phyloP scores from a whole-genome alignment of 129 eudicot species.

The Escallonia rubra region DNA sequence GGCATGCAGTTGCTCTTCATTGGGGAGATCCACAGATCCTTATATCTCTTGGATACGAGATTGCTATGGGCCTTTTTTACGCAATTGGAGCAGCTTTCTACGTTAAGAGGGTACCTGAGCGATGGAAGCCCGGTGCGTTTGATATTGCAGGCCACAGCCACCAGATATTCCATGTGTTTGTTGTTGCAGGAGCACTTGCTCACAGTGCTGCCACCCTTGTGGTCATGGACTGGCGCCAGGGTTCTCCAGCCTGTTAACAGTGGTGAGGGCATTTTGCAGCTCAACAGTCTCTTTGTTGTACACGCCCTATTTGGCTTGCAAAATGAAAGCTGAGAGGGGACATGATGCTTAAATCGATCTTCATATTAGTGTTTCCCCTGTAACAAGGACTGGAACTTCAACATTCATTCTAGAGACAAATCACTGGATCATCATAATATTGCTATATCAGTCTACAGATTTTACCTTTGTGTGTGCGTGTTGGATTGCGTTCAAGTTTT shows the following conservation, averaged over 20 bases:
- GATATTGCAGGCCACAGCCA: constrained; percentile 95
- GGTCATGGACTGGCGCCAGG: constrained; percentile 71
- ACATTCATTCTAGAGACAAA: too few species aligned
- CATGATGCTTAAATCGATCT: too few species aligned
- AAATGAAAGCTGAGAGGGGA: too few species aligned
- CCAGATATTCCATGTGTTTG: constrained; percentile 87
- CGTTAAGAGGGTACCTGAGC: constrained; percentile 73
- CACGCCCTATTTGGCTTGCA: too few species aligned
- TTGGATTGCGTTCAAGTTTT: too few species aligned
- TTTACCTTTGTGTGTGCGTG: too few species aligned
- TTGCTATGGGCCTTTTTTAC: constrained; percentile 60
- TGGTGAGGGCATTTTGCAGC: too few species aligned
- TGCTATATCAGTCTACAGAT: too few species aligned
- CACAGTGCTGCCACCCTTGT: constrained; percentile 71
- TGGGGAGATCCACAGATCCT: constrained; percentile 45
- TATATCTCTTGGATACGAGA: constrained; percentile 60
- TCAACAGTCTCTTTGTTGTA: too few species aligned
- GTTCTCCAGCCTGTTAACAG: constrained; percentile 33
- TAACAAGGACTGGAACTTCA: too few species aligned
- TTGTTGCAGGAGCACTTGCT: constrained; percentile 82
- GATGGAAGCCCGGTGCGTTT: constrained; percentile 86
- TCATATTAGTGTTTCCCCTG: too few species aligned
- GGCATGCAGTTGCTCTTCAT: constrained; percentile 57
- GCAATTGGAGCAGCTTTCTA: constrained; percentile 67
- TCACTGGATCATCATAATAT: too few species aligned